Conservation (phyloP, 164 flowering plant species). For the Litsea cubeba region DNA sequence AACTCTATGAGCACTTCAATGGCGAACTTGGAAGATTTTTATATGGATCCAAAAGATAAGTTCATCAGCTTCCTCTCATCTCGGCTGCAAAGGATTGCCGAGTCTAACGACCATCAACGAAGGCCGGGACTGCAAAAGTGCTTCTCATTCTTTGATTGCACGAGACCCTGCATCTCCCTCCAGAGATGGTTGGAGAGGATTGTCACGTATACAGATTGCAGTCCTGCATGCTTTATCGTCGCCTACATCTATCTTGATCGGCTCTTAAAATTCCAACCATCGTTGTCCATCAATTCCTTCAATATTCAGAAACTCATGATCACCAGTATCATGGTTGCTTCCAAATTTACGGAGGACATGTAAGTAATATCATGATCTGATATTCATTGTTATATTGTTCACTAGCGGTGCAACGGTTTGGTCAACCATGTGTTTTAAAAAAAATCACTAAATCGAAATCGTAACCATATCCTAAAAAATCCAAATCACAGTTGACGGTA, state of each 20-base stretch:
- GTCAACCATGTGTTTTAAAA: no score
- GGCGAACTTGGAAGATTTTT: slow-evolving; percentile 20
- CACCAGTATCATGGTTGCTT: slow-evolving; percentile 46
- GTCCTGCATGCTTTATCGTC: slow-evolving; percentile 53
- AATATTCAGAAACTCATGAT: slow-evolving; percentile 48
- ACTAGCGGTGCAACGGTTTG: no score
- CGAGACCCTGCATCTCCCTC: slow-evolving; percentile 44
- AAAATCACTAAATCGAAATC: rapidly evolving
- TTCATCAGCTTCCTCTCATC: slow-evolving; percentile 32
- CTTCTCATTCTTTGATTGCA: slow-evolving; percentile 47
- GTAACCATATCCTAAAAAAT: no score
- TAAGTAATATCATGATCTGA: slow-evolving; percentile 14
- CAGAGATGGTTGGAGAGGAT: slow-evolving; percentile 53
- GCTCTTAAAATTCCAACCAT: slow-evolving; percentile 35
- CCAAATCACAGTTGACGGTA: no score
- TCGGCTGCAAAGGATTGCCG: slow-evolving; percentile 33
- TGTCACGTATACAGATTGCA: slow-evolving; percentile 59
- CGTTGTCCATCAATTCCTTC: slow-evolving; percentile 39
- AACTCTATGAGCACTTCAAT: slow-evolving; percentile 2
- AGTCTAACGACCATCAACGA: slow-evolving; percentile 26
- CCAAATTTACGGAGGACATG: slow-evolving; percentile 48
- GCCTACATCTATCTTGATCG: slow-evolving; percentile 61
- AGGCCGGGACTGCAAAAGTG: slow-evolving; percentile 13
- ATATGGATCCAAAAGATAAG: slow-evolving; percentile 16
- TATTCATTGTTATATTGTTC: no score